Conservation (phyloP, 1,284 basidiomycete species). For the Termitomyces sp. region DNA sequence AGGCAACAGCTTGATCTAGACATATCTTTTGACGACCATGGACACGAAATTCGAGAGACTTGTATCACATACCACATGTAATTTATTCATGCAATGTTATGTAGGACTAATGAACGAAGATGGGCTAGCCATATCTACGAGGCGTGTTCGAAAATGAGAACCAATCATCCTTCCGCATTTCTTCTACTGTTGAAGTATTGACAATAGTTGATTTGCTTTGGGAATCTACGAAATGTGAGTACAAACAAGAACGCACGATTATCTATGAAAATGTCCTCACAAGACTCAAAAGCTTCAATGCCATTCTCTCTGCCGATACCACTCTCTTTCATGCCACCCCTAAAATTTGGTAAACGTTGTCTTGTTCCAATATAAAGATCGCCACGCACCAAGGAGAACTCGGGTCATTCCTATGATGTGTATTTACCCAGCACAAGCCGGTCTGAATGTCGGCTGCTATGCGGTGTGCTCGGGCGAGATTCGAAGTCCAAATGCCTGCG, state of each 20-base stretch:
- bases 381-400: constrained; percentile 72
- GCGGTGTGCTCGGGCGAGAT: constrained; percentile 69
- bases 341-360: constrained; percentile 20
- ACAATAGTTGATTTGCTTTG: constrained; percentile 78
- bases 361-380: background rate
- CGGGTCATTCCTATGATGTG: constrained; percentile 83
- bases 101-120: constrained; percentile 1
- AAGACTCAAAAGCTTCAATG: constrained; percentile 69
- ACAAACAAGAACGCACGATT: constrained; percentile 2
- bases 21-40: constrained; percentile 6
- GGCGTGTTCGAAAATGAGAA: constrained; percentile 52
- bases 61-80: constrained; percentile 17
- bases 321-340: constrained; percentile 84
- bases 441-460: constrained; percentile 62
- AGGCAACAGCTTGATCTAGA: constrained; percentile 35
- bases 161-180: constrained; percentile 70
- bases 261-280: constrained; percentile 35
- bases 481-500: constrained; percentile 73
- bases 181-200: constrained; percentile 58
- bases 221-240: constrained; percentile 45
- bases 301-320: constrained; percentile 82
- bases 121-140: constrained; percentile 52
- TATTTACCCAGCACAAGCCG: constrained; percentile 82
- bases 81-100: constrained; percentile 6
- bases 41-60: constrained; percentile 4